Evolutionary conservation across 306 rosid species (phyloP).

Genomic region (Gleditsia sinensis): DNA sequence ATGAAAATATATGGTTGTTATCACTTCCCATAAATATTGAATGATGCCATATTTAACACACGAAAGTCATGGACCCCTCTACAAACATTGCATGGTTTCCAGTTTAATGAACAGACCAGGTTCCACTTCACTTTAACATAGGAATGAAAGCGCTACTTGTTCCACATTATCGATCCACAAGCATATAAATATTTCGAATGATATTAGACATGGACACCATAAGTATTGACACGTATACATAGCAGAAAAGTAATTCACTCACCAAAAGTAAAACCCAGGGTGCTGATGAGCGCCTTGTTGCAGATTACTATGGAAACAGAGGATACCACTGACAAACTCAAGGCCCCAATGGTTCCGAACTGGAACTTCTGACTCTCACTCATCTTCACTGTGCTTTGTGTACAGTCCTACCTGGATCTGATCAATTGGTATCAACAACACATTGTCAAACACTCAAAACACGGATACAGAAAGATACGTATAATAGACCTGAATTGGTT

Average conservation of each 20-base stretch:
- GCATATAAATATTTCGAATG: background rate
- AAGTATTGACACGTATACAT: background rate
- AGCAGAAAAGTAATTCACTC: slow-evolving; percentile 21
- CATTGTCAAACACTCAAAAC: background rate
- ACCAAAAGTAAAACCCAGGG: slow-evolving; percentile 46
- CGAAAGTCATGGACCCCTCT: background rate
- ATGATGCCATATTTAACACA: background rate
- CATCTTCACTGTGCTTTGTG: slow-evolving; percentile 21
- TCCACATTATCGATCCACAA: background rate
- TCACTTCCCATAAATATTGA: background rate
- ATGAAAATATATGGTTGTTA: background rate
- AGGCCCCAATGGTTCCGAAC: slow-evolving; percentile 48
- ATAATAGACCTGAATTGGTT: background rate
- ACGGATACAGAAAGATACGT: background rate
- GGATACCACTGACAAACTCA: slow-evolving; percentile 51
- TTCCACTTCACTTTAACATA: background rate
- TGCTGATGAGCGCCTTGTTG: slow-evolving; percentile 29
- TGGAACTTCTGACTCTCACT: slow-evolving; percentile 39
- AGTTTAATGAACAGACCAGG: background rate
- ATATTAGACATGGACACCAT: background rate
- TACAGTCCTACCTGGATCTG: slow-evolving; percentile 12
- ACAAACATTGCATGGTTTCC: background rate
- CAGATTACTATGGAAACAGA: slow-evolving; percentile 45
- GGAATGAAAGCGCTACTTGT: background rate
- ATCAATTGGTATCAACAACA: background rate